Percentiles rank a stretch among this genome's conserved stretches.
These are phyloP conservation scores for Coccomyxa sp. DNA, from an alignment of 139 green algal species.

Conservation along the genomic window DNA sequence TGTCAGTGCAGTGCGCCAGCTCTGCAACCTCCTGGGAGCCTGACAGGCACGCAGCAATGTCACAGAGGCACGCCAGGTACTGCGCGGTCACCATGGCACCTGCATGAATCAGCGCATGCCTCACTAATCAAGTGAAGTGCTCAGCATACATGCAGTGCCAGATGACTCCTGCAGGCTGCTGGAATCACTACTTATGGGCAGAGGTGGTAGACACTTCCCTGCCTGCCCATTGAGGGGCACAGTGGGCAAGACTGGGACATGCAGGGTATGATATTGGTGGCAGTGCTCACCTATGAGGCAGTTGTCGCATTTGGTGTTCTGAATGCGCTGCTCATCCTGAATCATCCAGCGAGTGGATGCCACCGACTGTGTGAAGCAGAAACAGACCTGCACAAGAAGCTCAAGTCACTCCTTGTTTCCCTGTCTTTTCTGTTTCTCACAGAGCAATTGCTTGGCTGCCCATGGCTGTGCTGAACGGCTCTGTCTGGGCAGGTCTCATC, in stretches of 20 bases:
- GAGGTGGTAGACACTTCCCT: too few relatives aligned
- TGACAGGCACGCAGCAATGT: constrained; percentile 76
- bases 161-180: too few relatives aligned
- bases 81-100: constrained; percentile 27
- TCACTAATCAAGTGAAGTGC: neutral
- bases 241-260: too few relatives aligned
- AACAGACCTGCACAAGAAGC: constrained; percentile 32
- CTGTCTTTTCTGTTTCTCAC: too few relatives aligned
- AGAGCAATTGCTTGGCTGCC: too few relatives aligned
- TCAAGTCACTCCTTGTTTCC: too few relatives aligned
- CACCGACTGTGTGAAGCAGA: constrained; percentile 54
- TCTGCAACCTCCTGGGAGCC: constrained; percentile 55
- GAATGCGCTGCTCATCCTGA: constrained; percentile 73
- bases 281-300: neutral
- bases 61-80: constrained; percentile 85
- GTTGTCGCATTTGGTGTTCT: constrained; percentile 37
- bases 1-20: constrained; percentile 62
- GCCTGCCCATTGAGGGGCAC: too few relatives aligned
- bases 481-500: too few relatives aligned
- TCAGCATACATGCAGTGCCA: too few relatives aligned
- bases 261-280: too few relatives aligned
- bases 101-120: neutral
- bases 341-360: constrained; percentile 72
- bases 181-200: too few relatives aligned
- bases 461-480: too few relatives aligned